Evolutionary conservation across 164 flowering plant genomes (phyloP), one percentile per base, ranked within the genome.

Genomic region (Macadamia integrifolia): DNA sequence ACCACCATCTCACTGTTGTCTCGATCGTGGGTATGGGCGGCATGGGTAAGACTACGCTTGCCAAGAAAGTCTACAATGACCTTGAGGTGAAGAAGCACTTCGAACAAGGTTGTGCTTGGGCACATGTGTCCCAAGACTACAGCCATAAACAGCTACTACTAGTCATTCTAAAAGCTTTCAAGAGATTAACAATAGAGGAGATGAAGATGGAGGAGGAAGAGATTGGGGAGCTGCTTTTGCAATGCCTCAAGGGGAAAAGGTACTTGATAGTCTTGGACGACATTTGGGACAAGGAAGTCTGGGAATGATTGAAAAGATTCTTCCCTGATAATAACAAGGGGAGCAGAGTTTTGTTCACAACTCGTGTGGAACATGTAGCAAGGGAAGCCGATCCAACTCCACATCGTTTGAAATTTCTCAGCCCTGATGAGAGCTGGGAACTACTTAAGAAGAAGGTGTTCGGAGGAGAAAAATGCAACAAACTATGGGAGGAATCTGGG

Each of bases 21-120:
- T 43, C 79, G n/a, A 68, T 77, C 40, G 59, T 63, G n/a, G 81
- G 81, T 6, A 64, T 60, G 66, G 62, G 43, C 61, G 78, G 81
- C 9, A 10, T 55, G 5, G 81, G 76, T 14, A 77, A 77, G 70
- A 71, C 77, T 2, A 58, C 68, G 11, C 68, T 77, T 11, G 77
- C 73, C 40, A 74, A 28, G 32, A 60, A 59, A 11, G 9, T 71
- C 17, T 74, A 53, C 66, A 43, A 67, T 3, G 32, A 57, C 4
- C 3, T 12, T 3, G 5, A 32, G 1, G 40, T 61, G 6, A 62
- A 65, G 40, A 3, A n/a, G 5, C 18, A 71, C 6, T 71, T 71
- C 31, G 9, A 43, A 43, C 13, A 17, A 10, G 28, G 49, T 17
- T 60, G 64, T 3, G 66, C 69, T 8, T 77, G 75, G 75, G 75